These are phyloP conservation scores for Microbotryum violaceum DNA, from an alignment of 1,284 basidiomycete species.

Conservation along the genomic window DNA sequence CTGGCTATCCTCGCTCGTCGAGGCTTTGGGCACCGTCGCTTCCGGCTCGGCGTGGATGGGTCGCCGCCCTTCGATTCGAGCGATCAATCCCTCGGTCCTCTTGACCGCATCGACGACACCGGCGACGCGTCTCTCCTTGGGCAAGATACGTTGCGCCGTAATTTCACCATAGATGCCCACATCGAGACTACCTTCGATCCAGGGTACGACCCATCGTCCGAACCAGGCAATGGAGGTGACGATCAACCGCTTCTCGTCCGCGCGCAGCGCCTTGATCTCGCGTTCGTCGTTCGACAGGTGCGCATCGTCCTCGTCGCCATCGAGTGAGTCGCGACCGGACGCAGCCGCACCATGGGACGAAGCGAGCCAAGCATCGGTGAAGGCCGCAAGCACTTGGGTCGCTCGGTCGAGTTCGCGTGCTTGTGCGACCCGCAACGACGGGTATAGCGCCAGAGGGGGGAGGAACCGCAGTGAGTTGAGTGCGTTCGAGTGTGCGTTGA, in stretches of 20 bases:
- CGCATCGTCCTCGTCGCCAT: not conserved
- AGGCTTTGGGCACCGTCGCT: no score
- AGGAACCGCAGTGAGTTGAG: conserved; percentile 75
- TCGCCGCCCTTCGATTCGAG: conserved; percentile 18
- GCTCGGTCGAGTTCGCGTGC: conserved; percentile 23
- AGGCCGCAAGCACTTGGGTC: conserved; percentile 29
- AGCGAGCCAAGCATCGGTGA: conserved; percentile 29
- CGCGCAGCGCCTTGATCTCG: conserved; percentile 1
- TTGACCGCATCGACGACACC: conserved; percentile 9
- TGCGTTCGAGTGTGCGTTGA: conserved; percentile 65
- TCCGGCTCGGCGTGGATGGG: no score
- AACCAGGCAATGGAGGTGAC: conserved; percentile 16
- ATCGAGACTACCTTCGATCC: conserved; percentile 26
- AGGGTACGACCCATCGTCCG: conserved; percentile 30
- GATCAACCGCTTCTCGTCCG: conserved; percentile 21
- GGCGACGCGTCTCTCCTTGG: not conserved
- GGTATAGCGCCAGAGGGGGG: conserved; percentile 54
- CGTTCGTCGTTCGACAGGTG: conserved; percentile 13
- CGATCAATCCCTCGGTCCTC: conserved; percentile 18
- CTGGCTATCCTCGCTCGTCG: no score
- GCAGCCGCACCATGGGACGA: not conserved
- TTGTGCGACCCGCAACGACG: conserved; percentile 15
- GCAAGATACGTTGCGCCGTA: no score
- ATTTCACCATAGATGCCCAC: conserved; percentile 31
- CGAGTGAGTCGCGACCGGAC: not conserved